phyloP scores from a whole-genome alignment of 106 monocot genomes.

The Phalaenopsis equestris region DNA sequence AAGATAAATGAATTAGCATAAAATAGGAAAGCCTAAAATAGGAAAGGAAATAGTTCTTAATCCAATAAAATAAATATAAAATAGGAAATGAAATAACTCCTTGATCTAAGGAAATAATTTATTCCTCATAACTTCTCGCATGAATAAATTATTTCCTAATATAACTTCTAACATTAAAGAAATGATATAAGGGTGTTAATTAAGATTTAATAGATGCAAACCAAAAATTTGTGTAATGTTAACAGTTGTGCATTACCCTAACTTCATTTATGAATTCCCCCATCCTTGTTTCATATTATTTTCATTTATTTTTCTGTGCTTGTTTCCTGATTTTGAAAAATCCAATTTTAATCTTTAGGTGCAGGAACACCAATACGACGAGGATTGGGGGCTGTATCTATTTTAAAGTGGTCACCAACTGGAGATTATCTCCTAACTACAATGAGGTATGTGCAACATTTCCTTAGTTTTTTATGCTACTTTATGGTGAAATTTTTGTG shows the following conservation, averaged over 20 bases:
- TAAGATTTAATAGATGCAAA: not conserved
- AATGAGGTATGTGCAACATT: conserved; percentile 46
- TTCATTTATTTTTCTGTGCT: not conserved
- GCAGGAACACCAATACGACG: conserved; percentile 80
- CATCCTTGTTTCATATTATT: not conserved
- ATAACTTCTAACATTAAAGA: not conserved
- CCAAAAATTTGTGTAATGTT: not conserved
- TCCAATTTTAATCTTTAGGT: conserved; percentile 29
- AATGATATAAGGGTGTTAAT: not conserved
- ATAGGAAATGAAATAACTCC: too few species aligned
- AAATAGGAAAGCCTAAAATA: too few species aligned
- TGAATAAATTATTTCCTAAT: too few species aligned
- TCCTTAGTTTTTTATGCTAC: not conserved
- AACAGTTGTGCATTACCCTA: not conserved
- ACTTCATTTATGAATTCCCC: not conserved
- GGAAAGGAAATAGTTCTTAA: too few species aligned
- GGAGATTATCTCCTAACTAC: conserved; percentile 94
- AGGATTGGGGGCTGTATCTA: conserved; percentile 73
- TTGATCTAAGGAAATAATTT: too few species aligned
- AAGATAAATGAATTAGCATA: too few species aligned
- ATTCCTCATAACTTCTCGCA: too few species aligned
- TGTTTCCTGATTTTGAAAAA: not conserved
- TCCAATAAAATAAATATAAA: too few species aligned
- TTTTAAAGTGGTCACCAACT: conserved; percentile 84
- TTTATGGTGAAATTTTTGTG: not conserved